These are phyloP conservation scores for Colletotrichum falcatum DNA, from an alignment of 2,329 filamentous ascomycete species.

Conservation along the genomic window DNA sequence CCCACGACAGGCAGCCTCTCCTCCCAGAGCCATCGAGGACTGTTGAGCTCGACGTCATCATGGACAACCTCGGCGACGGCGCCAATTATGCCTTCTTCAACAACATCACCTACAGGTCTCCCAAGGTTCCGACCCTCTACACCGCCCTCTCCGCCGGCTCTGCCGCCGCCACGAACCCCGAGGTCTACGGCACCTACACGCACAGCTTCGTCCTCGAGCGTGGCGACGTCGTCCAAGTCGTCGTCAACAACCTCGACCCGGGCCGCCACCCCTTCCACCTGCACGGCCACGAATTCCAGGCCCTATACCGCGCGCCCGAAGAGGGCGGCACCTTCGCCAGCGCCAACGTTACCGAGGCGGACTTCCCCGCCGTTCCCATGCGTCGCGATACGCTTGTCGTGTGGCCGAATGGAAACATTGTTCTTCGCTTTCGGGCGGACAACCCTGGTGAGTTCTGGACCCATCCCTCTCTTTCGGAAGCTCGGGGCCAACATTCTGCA, in stretches of 20 bases:
- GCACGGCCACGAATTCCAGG: slow-evolving; percentile 82
- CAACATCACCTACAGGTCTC: slow-evolving; percentile 78
- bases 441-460: slow-evolving; percentile 67
- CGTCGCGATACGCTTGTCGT: slow-evolving; percentile 77
- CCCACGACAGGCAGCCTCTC: slow-evolving; percentile 73
- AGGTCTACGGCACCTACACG: slow-evolving; percentile 74
- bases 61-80: slow-evolving; percentile 72
- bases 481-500: neutral
- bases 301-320: slow-evolving; percentile 70
- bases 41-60: slow-evolving; percentile 72
- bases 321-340: slow-evolving; percentile 68
- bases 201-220: slow-evolving; percentile 76
- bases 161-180: slow-evolving; percentile 68
- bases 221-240: slow-evolving; percentile 76
- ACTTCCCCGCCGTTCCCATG: slow-evolving; percentile 69
- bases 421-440: slow-evolving; percentile 75
- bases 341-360: slow-evolving; percentile 56
- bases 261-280: slow-evolving; percentile 82
- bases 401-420: slow-evolving; percentile 73
- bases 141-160: slow-evolving; percentile 75
- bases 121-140: slow-evolving; percentile 85
- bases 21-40: slow-evolving; percentile 71
- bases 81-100: slow-evolving; percentile 76
- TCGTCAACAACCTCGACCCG: slow-evolving; percentile 81
- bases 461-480: neutral